Conservation (phyloP, 306 rosid genomes). For the Ormosia semicastrata region DNA sequence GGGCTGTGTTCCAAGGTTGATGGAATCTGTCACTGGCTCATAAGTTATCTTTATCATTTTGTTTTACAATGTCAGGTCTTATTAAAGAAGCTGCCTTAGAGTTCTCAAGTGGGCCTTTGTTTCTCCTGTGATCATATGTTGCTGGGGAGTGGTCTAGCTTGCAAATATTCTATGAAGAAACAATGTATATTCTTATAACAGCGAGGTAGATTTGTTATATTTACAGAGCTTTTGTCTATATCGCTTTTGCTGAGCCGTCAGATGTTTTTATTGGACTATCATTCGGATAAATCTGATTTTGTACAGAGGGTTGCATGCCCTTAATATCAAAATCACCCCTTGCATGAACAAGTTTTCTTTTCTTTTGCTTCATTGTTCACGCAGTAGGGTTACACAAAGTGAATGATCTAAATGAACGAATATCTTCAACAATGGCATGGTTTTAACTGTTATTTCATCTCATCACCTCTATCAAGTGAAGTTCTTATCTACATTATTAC, state of each 20-base stretch:
- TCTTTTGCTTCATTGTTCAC: neutral
- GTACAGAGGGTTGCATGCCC: conserved; percentile 2
- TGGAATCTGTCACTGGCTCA: conserved; percentile 13
- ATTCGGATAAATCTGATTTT: neutral
- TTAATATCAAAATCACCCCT: neutral
- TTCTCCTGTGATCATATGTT: too few species aligned
- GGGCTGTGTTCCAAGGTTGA: conserved; percentile 36
- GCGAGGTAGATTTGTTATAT: neutral
- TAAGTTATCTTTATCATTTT: neutral
- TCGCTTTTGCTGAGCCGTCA: neutral
- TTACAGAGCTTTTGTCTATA: neutral
- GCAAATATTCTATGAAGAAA: neutral
- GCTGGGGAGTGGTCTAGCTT: too few species aligned
- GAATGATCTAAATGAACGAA: neutral
- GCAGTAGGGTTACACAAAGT: neutral
- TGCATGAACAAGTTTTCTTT: neutral
- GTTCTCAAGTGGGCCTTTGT: neutral
- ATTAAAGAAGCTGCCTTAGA: conserved; percentile 13
- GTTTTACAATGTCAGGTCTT: neutral
- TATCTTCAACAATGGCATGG: neutral
- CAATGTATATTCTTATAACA: conserved; percentile 30
- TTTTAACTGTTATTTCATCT: neutral
- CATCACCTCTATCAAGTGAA: neutral
- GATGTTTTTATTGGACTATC: neutral
- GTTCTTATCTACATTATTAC: neutral